Evolutionary conservation across 805 yeast species (phyloP), one percentile per base, ranked within the genome.

Genomic region (Yarrowia divulgata): DNA sequence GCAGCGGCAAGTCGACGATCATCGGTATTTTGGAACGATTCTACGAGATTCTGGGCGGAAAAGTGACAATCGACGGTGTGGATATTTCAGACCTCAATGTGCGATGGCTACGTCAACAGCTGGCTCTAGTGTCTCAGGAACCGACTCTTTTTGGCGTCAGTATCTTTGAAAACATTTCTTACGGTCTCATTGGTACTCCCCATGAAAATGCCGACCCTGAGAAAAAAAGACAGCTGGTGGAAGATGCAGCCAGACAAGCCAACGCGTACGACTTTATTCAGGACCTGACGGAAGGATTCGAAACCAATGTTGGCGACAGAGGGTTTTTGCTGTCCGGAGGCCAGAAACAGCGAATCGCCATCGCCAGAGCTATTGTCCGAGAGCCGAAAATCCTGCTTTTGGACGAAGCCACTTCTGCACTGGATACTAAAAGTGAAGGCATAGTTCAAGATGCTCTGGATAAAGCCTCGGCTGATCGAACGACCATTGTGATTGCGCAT

Each of bases 81-180:
- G 97, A 93, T 75, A 86, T 95, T 54, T 79, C 86, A 62, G 85
- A 86, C 60, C 86, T 92, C 52, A 90, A 91, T 69, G 76, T 94
- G 42, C 90, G 88, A 70, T 87, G 94, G 69, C 82, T 94, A 64
- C 85, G 99, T 73, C 84, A 80, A 70, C 83, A 86, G 50, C 85
- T 95, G 69, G 97, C 97, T 62, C 90, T 91, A 37, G 98, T 94
- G 2, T 97, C 97, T 4, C 99, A 94, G 78, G 98, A 94, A 73
- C 96, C 98, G 0, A 97, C 97, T 5, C 80, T 94, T 55, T 94
- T 95, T 80, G 90, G 93, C 74, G 97, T 91, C 68, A 83, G 96
- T 1, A 92, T 94, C 55, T 81, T 87, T 75, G 98, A 94, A 75
- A 94, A 94, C 76, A 88, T 94, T 52, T 83, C 93, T 69, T 94